Conservation (phyloP, 1,139 yeast species). For the Pneumocystis carinii region DNA sequence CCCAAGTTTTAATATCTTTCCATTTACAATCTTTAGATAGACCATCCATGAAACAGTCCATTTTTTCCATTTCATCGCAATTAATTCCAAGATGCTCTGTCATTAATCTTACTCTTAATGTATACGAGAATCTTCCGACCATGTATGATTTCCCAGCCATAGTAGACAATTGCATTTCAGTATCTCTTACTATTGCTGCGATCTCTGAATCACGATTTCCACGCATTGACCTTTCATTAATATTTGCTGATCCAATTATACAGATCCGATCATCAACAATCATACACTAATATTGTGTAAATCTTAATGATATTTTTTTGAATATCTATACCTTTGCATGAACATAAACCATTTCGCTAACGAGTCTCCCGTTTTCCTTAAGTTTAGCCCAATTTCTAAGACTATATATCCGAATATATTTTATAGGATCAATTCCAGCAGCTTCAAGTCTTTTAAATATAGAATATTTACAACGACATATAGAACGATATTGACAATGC, state of each 20-base stretch:
- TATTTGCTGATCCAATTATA: constrained; percentile 90
- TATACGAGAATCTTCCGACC: constrained; percentile 82
- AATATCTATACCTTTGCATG: constrained; percentile 51
- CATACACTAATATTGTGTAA: constrained; percentile 26
- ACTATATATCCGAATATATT: constrained; percentile 82
- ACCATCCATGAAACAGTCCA: constrained; percentile 43
- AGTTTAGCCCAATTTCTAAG: constrained; percentile 90
- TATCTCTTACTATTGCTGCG: constrained; percentile 75
- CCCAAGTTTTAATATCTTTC: constrained; percentile 6
- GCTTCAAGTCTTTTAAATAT: constrained; percentile 68
- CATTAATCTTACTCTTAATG: constrained; percentile 79
- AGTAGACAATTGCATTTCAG: constrained; percentile 51
- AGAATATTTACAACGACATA: constrained; percentile 81
- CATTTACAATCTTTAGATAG: constrained; percentile 25
- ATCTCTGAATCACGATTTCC: constrained; percentile 91
- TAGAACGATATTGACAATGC: constrained; percentile 92
- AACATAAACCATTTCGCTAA: constrained; percentile 81
- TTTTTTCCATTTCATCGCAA: constrained; percentile 71
- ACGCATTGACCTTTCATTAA: constrained; percentile 88
- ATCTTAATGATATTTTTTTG: not conserved
- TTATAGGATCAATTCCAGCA: constrained; percentile 69
- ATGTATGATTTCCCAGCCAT: constrained; percentile 73
- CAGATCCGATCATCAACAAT: constrained; percentile 90
- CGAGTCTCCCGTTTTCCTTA: constrained; percentile 58
- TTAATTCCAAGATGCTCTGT: constrained; percentile 92